These are phyloP conservation scores for Globisporangium cylindrosporum DNA, from an alignment of 352 stramenopile species.

Conservation along the genomic window DNA sequence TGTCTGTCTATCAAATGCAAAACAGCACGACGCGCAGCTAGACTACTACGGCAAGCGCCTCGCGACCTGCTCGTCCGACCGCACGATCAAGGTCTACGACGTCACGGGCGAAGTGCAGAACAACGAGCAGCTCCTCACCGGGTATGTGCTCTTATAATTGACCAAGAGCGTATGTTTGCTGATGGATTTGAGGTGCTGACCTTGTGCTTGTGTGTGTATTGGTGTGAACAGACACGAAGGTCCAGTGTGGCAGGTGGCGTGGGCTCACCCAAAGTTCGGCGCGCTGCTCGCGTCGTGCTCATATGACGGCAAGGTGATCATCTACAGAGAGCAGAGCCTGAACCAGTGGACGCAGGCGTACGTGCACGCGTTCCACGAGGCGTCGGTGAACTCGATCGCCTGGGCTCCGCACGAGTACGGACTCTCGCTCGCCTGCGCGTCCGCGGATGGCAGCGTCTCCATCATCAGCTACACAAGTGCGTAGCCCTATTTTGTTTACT, in stretches of 20 bases:
- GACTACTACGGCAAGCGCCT: conserved; percentile 99
- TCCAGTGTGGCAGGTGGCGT: conserved; percentile 98
- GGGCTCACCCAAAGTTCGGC: conserved; percentile 98
- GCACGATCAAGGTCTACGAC: conserved; percentile 97
- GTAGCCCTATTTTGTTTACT: conserved; percentile 12
- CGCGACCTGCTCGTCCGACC: conserved; percentile 97
- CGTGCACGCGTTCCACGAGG: conserved; percentile 84
- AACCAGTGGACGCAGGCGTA: conserved; percentile 95
- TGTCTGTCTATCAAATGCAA: conserved; percentile 18
- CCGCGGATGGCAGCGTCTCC: conserved; percentile 94
- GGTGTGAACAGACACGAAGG: conserved; percentile 85
- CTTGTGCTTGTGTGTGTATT: conserved; percentile 1
- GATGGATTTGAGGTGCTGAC: neutral
- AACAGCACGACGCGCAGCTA: conserved; percentile 96
- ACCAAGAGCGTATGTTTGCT: neutral
- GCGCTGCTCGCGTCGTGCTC: conserved; percentile 95
- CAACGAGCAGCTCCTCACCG: conserved; percentile 85
- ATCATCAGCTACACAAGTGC: conserved; percentile 80
- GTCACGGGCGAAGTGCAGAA: conserved; percentile 90
- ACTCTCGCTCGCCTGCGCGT: conserved; percentile 91
- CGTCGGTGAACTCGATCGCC: conserved; percentile 93
- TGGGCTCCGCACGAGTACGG: conserved; percentile 98
- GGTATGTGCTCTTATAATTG: conserved; percentile 31
- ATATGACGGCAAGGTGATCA: conserved; percentile 97
- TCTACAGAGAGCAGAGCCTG: conserved; percentile 93